Evolutionary conservation across 2,329 filamentous ascomycete genomes (phyloP).

Genomic region (Paraphaeosphaeria sporulosa): DNA sequence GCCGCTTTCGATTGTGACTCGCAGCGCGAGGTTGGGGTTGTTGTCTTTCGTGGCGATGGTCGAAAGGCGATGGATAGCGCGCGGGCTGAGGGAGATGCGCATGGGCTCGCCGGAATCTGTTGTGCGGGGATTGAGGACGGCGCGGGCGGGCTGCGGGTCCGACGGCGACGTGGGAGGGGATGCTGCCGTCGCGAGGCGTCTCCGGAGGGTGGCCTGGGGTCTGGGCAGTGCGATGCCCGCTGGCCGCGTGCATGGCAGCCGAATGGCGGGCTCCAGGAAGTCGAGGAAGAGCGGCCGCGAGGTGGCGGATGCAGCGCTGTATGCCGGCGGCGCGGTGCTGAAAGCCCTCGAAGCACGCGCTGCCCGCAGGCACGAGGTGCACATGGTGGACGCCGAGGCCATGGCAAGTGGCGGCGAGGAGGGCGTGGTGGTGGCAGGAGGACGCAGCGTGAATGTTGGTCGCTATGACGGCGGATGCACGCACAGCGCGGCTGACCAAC

Average conservation of each 20-base stretch:
- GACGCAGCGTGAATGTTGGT: conserved; percentile 10
- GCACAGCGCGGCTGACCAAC: conserved; percentile 25
- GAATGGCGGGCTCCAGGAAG: conserved; percentile 36
- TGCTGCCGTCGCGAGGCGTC: conserved; percentile 44
- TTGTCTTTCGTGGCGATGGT: conserved; percentile 63
- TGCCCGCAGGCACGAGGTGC: conserved; percentile 41
- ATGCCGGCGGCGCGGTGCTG: conserved; percentile 24
- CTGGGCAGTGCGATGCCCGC: not conserved
- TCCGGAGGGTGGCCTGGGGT: conserved; percentile 35
- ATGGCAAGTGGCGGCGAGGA: conserved; percentile 20
- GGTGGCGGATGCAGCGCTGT: conserved; percentile 33
- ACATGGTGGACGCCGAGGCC: conserved; percentile 39
- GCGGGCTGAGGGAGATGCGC: conserved; percentile 80
- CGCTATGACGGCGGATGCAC: conserved; percentile 22
- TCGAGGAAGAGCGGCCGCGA: conserved; percentile 37
- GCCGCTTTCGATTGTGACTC: conserved; percentile 89
- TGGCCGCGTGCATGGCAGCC: not conserved
- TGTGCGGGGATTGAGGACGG: conserved; percentile 72
- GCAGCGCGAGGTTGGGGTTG: conserved; percentile 85
- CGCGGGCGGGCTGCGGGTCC: conserved; percentile 35
- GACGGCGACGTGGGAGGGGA: conserved; percentile 23
- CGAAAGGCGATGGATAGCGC: conserved; percentile 73
- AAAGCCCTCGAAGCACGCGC: conserved; percentile 11
- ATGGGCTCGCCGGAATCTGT: conserved; percentile 88
- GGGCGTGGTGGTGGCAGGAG: not conserved